A percentile compares a stretch with the other conserved stretches of the same genome.
These are phyloP conservation scores for Trichoderma harzianum DNA, from an alignment of 2,329 filamentous ascomycete species.

Conservation along the genomic window DNA sequence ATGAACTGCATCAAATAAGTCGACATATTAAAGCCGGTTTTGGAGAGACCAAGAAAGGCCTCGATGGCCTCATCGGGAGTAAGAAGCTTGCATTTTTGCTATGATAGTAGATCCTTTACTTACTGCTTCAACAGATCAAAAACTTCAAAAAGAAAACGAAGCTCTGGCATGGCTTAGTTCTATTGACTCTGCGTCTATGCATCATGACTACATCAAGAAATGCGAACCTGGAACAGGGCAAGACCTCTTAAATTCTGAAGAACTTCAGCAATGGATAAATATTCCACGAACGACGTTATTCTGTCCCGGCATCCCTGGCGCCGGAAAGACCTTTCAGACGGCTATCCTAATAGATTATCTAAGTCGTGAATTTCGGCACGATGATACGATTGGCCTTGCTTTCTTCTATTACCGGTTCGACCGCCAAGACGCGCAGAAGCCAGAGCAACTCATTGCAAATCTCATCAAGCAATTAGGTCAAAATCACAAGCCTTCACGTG, in stretches of 20 bases:
- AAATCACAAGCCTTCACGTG: background rate
- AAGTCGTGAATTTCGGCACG: background rate
- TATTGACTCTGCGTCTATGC: background rate
- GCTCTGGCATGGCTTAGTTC: background rate
- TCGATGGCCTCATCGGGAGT: background rate
- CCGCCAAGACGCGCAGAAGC: background rate
- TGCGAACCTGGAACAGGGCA: background rate
- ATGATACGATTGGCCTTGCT: background rate
- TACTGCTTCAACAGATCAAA: background rate
- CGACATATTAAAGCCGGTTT: background rate
- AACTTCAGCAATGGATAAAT: background rate
- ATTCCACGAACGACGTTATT: background rate
- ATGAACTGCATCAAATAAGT: background rate
- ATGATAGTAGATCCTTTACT: background rate
- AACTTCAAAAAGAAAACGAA: background rate
- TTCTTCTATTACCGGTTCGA: background rate
- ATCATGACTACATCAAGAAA: background rate
- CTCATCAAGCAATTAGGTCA: background rate
- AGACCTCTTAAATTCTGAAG: background rate
- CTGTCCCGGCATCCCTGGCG: background rate
- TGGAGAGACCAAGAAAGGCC: background rate
- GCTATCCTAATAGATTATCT: background rate
- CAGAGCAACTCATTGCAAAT: background rate
- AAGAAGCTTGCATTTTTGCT: background rate
- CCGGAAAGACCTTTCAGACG: background rate